These are phyloP conservation scores for Grosmannia clavigera DNA, from an alignment of 2,329 filamentous ascomycete species.

Conservation along the genomic window DNA sequence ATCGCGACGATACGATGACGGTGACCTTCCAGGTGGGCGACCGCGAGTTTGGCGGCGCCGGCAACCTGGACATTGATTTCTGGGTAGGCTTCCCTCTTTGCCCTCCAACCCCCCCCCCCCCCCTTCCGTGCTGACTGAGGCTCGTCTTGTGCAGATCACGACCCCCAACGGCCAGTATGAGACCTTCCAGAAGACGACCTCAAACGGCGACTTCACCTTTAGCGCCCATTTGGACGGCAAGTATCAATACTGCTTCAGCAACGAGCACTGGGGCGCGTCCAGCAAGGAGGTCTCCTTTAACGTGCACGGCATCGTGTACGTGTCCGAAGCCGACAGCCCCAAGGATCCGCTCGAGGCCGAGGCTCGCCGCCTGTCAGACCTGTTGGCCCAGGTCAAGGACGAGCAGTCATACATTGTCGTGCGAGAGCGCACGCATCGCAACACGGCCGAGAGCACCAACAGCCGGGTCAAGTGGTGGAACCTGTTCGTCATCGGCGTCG, in stretches of 20 bases:
- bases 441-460: slow-evolving; percentile 98
- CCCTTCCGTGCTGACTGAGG: neutral
- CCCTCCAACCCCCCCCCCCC: neutral
- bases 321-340: slow-evolving; percentile 72
- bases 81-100: slow-evolving; percentile 53
- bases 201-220: slow-evolving; percentile 89
- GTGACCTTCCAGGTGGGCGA: slow-evolving; percentile 98
- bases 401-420: slow-evolving; percentile 96
- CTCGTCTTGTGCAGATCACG: slow-evolving; percentile 46
- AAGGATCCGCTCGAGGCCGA: slow-evolving; percentile 84
- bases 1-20: slow-evolving; percentile 94
- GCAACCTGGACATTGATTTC: slow-evolving; percentile 94
- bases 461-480: slow-evolving; percentile 99
- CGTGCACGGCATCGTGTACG: slow-evolving; percentile 96
- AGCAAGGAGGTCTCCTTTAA: slow-evolving; percentile 99
- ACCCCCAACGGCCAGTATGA: slow-evolving; percentile 67
- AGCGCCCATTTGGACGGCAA: slow-evolving; percentile 74
- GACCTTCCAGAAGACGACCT: slow-evolving; percentile 66
- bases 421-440: slow-evolving; percentile 89
- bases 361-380: slow-evolving; percentile 73
- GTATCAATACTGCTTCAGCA: slow-evolving; percentile 97
- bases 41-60: slow-evolving; percentile 85
- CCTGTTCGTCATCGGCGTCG: slow-evolving; percentile 81
- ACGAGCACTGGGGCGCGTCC: slow-evolving; percentile 92
- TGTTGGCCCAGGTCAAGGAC: slow-evolving; percentile 87